Evolutionary conservation across 176 grass and related monocot species (phyloP), one percentile per base, ranked within the genome.

Genomic region (Luzula sylvatica): DNA sequence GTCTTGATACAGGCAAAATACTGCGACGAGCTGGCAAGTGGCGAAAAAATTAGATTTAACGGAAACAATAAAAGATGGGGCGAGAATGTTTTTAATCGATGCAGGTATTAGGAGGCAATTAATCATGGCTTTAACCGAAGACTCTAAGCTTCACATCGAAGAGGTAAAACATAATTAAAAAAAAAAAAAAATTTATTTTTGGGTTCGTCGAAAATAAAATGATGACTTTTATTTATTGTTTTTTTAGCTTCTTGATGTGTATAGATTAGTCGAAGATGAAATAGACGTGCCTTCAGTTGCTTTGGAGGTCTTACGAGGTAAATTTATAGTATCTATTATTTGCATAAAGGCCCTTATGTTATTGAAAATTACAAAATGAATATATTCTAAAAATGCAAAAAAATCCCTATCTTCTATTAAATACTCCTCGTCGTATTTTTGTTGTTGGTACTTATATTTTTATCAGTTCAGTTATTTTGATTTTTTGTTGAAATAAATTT

Each of bases 11-110:
- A 96, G 90, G 55, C 71, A 75, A 85, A 82, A 43, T 74, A 53
- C 63, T 74, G 52, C 63, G 48, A 76, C 67, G 49, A 79, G 20
- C 66, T 56, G 50, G 61, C 77, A 69, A 64, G 25, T 41, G 26
- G 64, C 64, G 59, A 86, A 73, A 55, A 96, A 89, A 74, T 46
- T 96, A 53, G 81, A 96, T 66, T 80, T 96, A 50, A 89, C 74
- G 38, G 90, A 86, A 60, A 96, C 90, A 68, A 96, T 96, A 72
- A 96, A 96, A 67, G 90, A 96, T 65, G 90, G 90, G 41, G 84
- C 90, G 17, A 76, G 90, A 7, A 49, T 79, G 74, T 86, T 96
- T 75, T 75, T 96, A 40, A 79, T 96, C n/a, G 84, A 96, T 68
- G 72, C 90, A 44, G 90, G 81, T 53, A 89, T 96, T 54, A 77